Conservation (phyloP, 768 basidiomycete species). For the Glaciozyma martinii region DNA sequence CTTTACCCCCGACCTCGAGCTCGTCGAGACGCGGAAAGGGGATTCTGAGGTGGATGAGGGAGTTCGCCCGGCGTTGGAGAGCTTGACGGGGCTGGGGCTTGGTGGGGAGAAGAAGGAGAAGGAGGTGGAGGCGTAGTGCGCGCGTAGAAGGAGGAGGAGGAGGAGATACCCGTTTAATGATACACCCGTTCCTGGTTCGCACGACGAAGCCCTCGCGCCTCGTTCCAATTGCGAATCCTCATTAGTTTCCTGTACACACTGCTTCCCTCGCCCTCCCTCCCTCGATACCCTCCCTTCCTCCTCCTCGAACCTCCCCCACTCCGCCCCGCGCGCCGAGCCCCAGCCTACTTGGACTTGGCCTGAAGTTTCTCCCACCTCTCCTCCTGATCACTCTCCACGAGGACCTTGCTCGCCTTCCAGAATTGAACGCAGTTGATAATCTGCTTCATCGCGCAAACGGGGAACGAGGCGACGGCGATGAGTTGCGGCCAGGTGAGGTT, state of each 20-base stretch:
- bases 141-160: too few relatives aligned
- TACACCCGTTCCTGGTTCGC: too few relatives aligned
- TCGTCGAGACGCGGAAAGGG: not conserved
- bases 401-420: slow-evolving; percentile 73
- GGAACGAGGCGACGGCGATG: slow-evolving; percentile 55
- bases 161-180: too few relatives aligned
- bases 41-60: not conserved
- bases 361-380: slow-evolving; percentile 16
- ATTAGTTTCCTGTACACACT: too few relatives aligned
- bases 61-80: not conserved
- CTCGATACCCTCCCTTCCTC: too few relatives aligned
- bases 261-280: too few relatives aligned
- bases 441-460: slow-evolving; percentile 73
- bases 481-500: slow-evolving; percentile 66
- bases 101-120: not conserved
- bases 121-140: not conserved
- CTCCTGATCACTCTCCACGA: slow-evolving; percentile 20
- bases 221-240: too few relatives aligned
- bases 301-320: not conserved
- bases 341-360: not conserved
- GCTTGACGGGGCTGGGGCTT: not conserved
- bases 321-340: not conserved
- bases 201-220: too few relatives aligned
- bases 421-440: slow-evolving; percentile 90
- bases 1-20: not conserved